phyloP scores from a whole-genome alignment of 345 rosid species.

The Moricandia arvensis region DNA sequence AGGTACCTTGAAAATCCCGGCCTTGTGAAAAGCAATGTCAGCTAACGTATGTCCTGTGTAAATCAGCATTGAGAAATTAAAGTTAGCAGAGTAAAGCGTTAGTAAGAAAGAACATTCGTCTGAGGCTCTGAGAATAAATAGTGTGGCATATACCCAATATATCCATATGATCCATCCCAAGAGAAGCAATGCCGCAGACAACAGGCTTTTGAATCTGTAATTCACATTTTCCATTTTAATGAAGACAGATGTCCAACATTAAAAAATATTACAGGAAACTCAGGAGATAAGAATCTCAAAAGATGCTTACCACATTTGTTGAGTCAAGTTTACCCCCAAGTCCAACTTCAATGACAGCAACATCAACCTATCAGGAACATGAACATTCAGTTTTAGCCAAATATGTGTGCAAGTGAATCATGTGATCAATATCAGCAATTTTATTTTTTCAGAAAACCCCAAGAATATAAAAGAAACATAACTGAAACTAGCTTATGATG shows the following conservation, averaged over 20 bases:
- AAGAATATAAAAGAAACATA: too few relatives aligned
- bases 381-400: conserved; percentile 9
- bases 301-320: conserved; percentile 73
- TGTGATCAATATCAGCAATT: too few relatives aligned
- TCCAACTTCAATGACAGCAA: conserved; percentile 87
- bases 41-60: conserved; percentile 67
- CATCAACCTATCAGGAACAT: conserved; percentile 66
- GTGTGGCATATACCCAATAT: conserved; percentile 50
- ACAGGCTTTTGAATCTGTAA: conserved; percentile 76
- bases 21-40: conserved; percentile 79
- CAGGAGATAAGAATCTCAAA: conserved; percentile 7
- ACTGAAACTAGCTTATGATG: too few relatives aligned
- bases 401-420: not conserved
- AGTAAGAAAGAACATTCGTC: not conserved
- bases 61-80: conserved; percentile 15
- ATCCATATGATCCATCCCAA: conserved; percentile 90
- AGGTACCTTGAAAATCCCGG: conserved; percentile 91
- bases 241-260: not conserved
- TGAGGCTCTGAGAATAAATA: conserved; percentile 2
- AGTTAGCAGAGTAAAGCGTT: conserved; percentile 12
- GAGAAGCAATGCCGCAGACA: conserved; percentile 82
- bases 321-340: conserved; percentile 75
- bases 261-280: conserved; percentile 1
- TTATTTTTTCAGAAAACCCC: too few relatives aligned
- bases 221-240: conserved; percentile 17